Evolutionary conservation across 2,329 filamentous ascomycete genomes (phyloP), one percentile per base, ranked within the genome.

Genomic region (Trichoderma brevicompactum): DNA sequence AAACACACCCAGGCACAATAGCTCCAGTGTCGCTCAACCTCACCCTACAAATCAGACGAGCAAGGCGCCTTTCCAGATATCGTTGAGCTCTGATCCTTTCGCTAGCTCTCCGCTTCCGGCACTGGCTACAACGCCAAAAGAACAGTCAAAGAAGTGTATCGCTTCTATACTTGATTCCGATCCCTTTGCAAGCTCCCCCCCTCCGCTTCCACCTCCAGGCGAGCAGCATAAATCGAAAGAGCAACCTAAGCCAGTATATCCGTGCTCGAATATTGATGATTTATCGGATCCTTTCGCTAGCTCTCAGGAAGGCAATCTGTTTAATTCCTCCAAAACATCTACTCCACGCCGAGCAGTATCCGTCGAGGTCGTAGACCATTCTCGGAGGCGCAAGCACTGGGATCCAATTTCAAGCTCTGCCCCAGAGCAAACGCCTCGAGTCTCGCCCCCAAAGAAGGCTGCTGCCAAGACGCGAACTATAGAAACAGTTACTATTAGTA

Each of bases 401-500:
- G 82, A 84, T 69, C 82, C 81, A 0, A 85, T 85, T 58, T 85
- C 83, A 0, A 85, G 83, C 70, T 85, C 82, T 1, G 82, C 82
- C 4, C 83, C 82, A 1, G 79, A 83, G 52, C 65, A 65, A 2
- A 59, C 67, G 10, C 68, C 67, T 0, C 73, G 69, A 19, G 64
- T 61, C 0, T 69, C 67, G 3, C 66, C 69, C 9, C 64, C 70
- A 2, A 66, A 65, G 15, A 64, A 40, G 1, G 58, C 53, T 63
- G 71, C 7, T 65, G 72, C 6, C 61, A 66, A 4, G 1, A 10
- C 23, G 32, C 36, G 28, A 19, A 8, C 15, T 9, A 23, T 32
- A 2, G 40, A 46, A 28, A 49, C 40, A 12, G 15, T 23, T 15
- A 71, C 79, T 1, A 80, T 82, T 34, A 71, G 73, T 32, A 71